phyloP scores from a whole-genome alignment of 1,284 basidiomycete genomes.

The Puccinia coronata region DNA sequence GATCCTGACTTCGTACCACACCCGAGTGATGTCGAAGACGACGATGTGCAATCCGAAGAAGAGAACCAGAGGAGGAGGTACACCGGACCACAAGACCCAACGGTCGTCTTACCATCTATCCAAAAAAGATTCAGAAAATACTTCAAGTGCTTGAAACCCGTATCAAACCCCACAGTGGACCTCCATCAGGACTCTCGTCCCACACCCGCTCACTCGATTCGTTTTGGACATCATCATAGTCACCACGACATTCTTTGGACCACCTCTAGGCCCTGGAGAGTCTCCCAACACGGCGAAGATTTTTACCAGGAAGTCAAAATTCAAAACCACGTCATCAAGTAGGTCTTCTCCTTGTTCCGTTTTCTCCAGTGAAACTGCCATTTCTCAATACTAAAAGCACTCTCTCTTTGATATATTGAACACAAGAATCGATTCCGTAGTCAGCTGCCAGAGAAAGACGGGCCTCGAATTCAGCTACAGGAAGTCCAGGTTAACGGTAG shows the following conservation, averaged over 20 bases:
- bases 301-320: constrained; percentile 24
- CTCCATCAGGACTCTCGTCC: background rate
- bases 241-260: background rate
- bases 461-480: constrained; percentile 21
- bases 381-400: background rate
- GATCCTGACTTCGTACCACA: constrained; percentile 28
- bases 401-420: background rate
- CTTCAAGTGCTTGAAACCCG: background rate
- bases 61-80: background rate
- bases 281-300: constrained; percentile 33
- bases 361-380: no score
- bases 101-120: background rate
- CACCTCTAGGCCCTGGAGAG: background rate
- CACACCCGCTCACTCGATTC: background rate
- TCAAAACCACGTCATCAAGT: constrained; percentile 8
- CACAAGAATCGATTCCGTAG: constrained; percentile 8
- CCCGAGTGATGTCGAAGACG: constrained; percentile 14
- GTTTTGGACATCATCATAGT: background rate
- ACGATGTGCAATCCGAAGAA: background rate
- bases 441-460: background rate
- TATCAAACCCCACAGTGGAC: background rate
- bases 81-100: background rate
- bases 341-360: background rate
- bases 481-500: background rate
- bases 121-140: constrained; percentile 4